These are phyloP conservation scores for Cladosporium phlei DNA, from an alignment of 2,329 filamentous ascomycete genomes.

Conservation along the genomic window DNA sequence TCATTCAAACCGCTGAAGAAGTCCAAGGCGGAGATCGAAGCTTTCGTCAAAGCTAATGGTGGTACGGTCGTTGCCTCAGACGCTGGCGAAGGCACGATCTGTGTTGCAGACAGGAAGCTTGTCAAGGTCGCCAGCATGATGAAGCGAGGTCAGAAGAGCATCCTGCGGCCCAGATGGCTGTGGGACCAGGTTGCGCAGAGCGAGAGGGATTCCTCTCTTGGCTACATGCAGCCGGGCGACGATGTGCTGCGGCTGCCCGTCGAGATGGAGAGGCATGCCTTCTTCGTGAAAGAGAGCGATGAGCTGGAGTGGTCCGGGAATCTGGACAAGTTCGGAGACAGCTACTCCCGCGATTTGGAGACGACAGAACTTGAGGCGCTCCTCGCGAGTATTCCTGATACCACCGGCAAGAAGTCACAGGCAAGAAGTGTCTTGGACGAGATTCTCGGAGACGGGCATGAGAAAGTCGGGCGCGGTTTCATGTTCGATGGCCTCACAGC, in stretches of 20 bases:
- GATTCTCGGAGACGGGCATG: slow-evolving; percentile 27
- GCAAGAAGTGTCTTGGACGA: slow-evolving; percentile 53
- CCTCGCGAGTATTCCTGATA: slow-evolving; percentile 42
- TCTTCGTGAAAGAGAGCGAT: slow-evolving; percentile 55
- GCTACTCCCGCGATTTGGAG: slow-evolving; percentile 67
- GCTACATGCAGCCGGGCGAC: slow-evolving; percentile 35
- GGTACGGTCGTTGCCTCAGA: slow-evolving; percentile 74
- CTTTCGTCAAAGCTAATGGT: slow-evolving; percentile 75
- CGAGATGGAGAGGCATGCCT: slow-evolving; percentile 67
- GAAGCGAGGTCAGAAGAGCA: slow-evolving; percentile 64
- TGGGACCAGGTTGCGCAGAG: slow-evolving; percentile 69
- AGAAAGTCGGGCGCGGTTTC: slow-evolving; percentile 40
- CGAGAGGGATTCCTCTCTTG: slow-evolving; percentile 31
- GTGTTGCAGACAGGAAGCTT: slow-evolving; percentile 72
- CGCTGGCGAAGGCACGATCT: slow-evolving; percentile 58
- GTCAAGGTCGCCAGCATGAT: slow-evolving; percentile 81
- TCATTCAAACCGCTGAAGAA: slow-evolving; percentile 65
- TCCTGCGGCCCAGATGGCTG: slow-evolving; percentile 78
- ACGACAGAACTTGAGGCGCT: slow-evolving; percentile 57
- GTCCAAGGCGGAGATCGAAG: slow-evolving; percentile 73
- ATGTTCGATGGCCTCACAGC: slow-evolving; percentile 48
- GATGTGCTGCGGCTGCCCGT: slow-evolving; percentile 59
- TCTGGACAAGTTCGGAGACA: slow-evolving; percentile 75
- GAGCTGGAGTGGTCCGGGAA: slow-evolving; percentile 52
- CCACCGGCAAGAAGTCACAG: slow-evolving; percentile 52